Percentiles rank a stretch among this genome's conserved stretches.
These are phyloP conservation scores for Coemansia pectinata DNA, from an alignment of 192 early-diverging fungal species.

Conservation along the genomic window DNA sequence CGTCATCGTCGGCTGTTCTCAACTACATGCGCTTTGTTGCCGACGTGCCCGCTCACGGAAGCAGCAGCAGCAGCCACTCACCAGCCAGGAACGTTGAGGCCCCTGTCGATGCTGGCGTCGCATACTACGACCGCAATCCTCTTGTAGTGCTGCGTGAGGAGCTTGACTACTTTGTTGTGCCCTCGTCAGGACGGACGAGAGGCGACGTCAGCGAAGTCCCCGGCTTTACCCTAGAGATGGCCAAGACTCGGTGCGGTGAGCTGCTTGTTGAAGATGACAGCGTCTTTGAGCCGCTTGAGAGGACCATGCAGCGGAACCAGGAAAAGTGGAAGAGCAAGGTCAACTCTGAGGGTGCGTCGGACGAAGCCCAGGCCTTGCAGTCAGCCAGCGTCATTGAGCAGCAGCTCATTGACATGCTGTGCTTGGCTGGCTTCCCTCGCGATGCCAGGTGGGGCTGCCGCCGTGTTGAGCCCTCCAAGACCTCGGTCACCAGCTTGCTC, in stretches of 20 bases:
- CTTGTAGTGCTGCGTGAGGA: constrained; percentile 79
- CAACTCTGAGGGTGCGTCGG: constrained; percentile 41
- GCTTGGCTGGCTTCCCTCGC: constrained; percentile 71
- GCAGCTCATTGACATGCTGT: constrained; percentile 82
- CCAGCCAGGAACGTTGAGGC: constrained; percentile 8
- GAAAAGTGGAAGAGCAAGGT: constrained; percentile 45
- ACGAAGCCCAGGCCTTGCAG: constrained; percentile 48
- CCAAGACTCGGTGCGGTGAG: constrained; percentile 66
- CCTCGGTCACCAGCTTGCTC: constrained; percentile 68
- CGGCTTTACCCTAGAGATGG: constrained; percentile 48
- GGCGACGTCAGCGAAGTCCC: constrained; percentile 51
- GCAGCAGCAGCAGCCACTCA: neutral
- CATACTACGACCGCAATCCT: constrained; percentile 60
- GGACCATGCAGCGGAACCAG: constrained; percentile 66
- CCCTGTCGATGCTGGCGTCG: constrained; percentile 12
- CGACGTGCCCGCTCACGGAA: constrained; percentile 8
- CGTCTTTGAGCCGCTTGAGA: constrained; percentile 74
- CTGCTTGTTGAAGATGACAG: constrained; percentile 66
- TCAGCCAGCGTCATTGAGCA: constrained; percentile 60
- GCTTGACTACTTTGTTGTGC: constrained; percentile 74
- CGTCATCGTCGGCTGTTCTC: constrained; percentile 52
- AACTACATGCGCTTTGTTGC: constrained; percentile 56
- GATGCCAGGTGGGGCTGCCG: constrained; percentile 76
- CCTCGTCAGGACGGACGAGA: constrained; percentile 32
- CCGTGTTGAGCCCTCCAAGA: constrained; percentile 65